Base-by-base conservation (phyloP, 495 filamentous ascomycete species). In the Geoglossum glabrum region DNA sequence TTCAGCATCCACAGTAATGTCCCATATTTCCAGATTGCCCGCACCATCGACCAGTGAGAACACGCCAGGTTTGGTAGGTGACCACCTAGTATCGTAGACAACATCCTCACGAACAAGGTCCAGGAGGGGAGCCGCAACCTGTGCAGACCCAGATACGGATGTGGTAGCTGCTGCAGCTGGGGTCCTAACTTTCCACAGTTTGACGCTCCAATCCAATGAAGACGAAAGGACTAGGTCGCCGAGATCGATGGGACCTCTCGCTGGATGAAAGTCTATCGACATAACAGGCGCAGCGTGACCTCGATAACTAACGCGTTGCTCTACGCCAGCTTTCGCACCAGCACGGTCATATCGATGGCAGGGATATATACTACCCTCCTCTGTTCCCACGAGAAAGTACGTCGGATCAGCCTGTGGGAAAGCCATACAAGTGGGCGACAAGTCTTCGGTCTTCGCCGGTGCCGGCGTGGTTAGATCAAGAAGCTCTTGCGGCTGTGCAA, bases 261-360 rank as follows among this genome's bases (percentile, higher is more conserved):
- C 84, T 0, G 92, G 93, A 64, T 99, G 92, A 73, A 95, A 99
- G 64, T 89, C 81, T 23, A 95, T 82, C 15, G 85, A 88, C 86
- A 95, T 97, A 64, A 99, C 87, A 10, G 92, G 92, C 8, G 88
- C 92, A 43, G 85, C 79, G 63, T 99, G 92, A 40, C 86, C 89
- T 62, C 78, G 77, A 68, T 97, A 99, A 43, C 77, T 76, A 60
- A 95, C 79, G 59, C 88, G 78, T 47, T 81, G 73, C 65, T 99
- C 92, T 28, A 94, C 87, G 55, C 92, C 92, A 2, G 92, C 89
- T 69, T 95, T 96, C 46, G 92, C 90, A 46, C 93, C 92, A 1
- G 92, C 92, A 61, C 92, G 83, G 66, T 97, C 92, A 69, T 97
- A 97, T 34, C 92, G 82, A 66, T 97, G 93, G 69, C 92, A 95